Base-by-base conservation (phyloP, 2,329 filamentous ascomycete genomes). In the Fusarium verticillioides region DNA sequence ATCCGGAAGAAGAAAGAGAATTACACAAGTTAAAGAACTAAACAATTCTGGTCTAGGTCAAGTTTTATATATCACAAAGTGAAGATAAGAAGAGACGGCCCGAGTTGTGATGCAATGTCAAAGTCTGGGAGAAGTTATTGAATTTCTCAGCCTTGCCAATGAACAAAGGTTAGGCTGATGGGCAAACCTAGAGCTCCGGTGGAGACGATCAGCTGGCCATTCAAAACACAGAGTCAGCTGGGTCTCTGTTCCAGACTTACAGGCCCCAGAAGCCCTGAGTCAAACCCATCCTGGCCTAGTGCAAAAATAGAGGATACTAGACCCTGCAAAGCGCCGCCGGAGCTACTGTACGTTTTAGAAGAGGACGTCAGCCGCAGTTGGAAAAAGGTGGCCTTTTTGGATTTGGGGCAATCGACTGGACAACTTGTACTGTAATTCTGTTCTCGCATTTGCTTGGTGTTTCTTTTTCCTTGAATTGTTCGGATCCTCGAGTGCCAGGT, bases 71-170 rank as follows among this genome's bases (percentile, higher is more conserved):
- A 23, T 19, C 18, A 53, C 21, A 46, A 32, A 21, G 40, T 23
- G 30, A 42, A 30, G n/a, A 49, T 28, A 54, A 40, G 57, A 53
- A 42, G 19, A 40, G 30, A 28, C 9, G 50, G 30, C 23, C 26
- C 34, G 53, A 66, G 60, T 57, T 57, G 67, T 58, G 63, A 63
- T 63, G 28, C 50, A 44, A 67, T 54, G 47, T 69, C 68, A 46
- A 47, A 57, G 58, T 56, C 46, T 66, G 60, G 61, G 39, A 71
- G 49, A 69, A 53, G 60, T 50, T 63, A 66, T 71, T 60, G 65
- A 76, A 75, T 77, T 76, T 74, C 68, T 75, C 72, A 75, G 75
- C 71, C 72, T 76, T 74, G 72, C 62, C 71, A 68, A 59, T 73
- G 59, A 66, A 63, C 54, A 68, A 62, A 63, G 47, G 66, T 65